Percentiles rank a stretch among this genome's conserved stretches.
Evolutionary conservation across 805 yeast species (phyloP).

Genomic region (Candida broadrunensis): DNA sequence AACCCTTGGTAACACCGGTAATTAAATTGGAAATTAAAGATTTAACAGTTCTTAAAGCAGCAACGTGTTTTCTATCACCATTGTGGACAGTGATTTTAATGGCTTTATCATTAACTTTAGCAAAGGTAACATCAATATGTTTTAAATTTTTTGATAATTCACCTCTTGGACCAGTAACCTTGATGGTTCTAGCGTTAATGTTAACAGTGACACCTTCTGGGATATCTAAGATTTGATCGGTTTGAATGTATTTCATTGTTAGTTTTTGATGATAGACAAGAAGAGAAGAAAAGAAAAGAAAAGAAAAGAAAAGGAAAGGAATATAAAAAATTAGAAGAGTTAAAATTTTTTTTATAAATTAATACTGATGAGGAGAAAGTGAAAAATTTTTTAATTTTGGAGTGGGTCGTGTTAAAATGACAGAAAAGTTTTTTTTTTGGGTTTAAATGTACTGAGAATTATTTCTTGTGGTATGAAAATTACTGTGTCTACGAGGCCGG

Average conservation of each 20-base stretch:
- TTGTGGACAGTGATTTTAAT: slow-evolving; percentile 92
- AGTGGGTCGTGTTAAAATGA: no score
- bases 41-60: slow-evolving; percentile 98
- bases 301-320: background rate
- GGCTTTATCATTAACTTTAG: slow-evolving; percentile 66
- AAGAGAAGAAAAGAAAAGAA: background rate
- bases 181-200: slow-evolving; percentile 87
- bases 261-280: slow-evolving; percentile 1
- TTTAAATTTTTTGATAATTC: slow-evolving; percentile 82
- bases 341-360: slow-evolving; percentile 1
- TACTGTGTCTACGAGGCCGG: no score
- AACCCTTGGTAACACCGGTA: slow-evolving; percentile 99
- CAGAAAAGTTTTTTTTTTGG: no score
- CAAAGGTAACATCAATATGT: slow-evolving; percentile 94
- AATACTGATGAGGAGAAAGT: no score
- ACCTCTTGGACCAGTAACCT: slow-evolving; percentile 98
- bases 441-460: background rate
- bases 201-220: slow-evolving; percentile 92
- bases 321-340: background rate
- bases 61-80: slow-evolving; percentile 99
- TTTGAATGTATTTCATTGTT: slow-evolving; percentile 77
- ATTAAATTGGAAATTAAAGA: slow-evolving; percentile 90
- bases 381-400: no score
- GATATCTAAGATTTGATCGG: slow-evolving; percentile 76
- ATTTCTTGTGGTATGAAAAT: no score